These are phyloP conservation scores for Paulownia fortunei DNA, from an alignment of 257 asterid genomes.

Conservation along the genomic window DNA sequence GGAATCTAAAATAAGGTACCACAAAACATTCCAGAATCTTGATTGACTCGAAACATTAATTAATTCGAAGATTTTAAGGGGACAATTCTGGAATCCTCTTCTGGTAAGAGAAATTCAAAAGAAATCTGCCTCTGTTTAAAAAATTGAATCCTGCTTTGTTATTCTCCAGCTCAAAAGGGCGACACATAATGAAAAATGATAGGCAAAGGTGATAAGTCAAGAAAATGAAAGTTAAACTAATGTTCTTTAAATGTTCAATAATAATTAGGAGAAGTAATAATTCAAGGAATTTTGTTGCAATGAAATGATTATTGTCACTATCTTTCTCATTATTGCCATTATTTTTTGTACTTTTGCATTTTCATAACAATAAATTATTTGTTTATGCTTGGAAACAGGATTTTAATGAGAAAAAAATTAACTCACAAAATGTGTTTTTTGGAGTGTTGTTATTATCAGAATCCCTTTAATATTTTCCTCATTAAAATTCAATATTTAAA, in stretches of 20 bases:
- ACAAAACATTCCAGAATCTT: not conserved
- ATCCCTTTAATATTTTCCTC: not conserved
- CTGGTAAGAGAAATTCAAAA: too few species aligned
- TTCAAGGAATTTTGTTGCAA: slow-evolving; percentile 31
- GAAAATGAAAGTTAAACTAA: slow-evolving; percentile 31
- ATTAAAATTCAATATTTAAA: not conserved
- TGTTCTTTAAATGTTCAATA: not conserved
- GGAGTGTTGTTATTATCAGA: not conserved
- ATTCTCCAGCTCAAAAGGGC: slow-evolving; percentile 21
- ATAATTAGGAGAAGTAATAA: slow-evolving; percentile 17
- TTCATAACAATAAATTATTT: not conserved
- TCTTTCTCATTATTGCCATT: slow-evolving; percentile 20
- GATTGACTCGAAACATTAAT: not conserved
- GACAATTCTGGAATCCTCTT: not conserved
- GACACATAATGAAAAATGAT: slow-evolving; percentile 8
- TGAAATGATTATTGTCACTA: slow-evolving; percentile 41
- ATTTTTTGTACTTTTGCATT: slow-evolving; percentile 24
- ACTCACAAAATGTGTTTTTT: too few species aligned
- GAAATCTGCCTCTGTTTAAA: too few species aligned
- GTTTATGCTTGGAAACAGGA: not conserved
- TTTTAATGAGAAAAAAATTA: not conserved
- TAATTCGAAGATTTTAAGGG: not conserved
- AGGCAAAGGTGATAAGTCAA: not conserved
- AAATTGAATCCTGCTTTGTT: not conserved
- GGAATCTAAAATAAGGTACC: not conserved